These are phyloP conservation scores for Arthrinium phaeospermum DNA, from an alignment of 2,329 filamentous ascomycete genomes.

Conservation along the genomic window DNA sequence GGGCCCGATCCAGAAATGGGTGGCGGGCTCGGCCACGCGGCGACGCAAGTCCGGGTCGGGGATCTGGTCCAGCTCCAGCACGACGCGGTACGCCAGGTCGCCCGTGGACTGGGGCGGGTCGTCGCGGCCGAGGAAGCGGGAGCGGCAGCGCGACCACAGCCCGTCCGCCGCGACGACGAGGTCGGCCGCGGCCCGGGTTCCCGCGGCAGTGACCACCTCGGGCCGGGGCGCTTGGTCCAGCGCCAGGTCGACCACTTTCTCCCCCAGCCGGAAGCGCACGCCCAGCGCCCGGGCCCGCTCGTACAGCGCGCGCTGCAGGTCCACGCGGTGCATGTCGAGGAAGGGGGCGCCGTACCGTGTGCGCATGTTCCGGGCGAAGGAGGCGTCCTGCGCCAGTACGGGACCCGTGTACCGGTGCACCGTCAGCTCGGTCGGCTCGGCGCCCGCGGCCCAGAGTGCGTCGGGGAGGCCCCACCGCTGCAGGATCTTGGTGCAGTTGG, in stretches of 20 bases:
- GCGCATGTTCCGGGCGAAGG: constrained; percentile 59
- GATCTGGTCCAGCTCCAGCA: constrained; percentile 58
- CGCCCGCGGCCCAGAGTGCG: constrained; percentile 43
- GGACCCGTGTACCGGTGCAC: constrained; percentile 59
- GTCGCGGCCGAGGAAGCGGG: constrained; percentile 50
- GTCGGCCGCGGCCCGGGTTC: constrained; percentile 51
- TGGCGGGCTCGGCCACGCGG: constrained; percentile 57
- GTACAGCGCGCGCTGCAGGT: constrained; percentile 61
- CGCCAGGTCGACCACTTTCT: constrained; percentile 53
- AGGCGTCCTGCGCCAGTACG: constrained; percentile 54
- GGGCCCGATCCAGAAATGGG: constrained; percentile 69
- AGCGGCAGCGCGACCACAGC: constrained; percentile 64
- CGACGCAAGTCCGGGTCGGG: constrained; percentile 53
- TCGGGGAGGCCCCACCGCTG: constrained; percentile 56
- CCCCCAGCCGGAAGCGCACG: constrained; percentile 54
- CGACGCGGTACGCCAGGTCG: constrained; percentile 69
- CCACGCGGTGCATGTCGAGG: constrained; percentile 65
- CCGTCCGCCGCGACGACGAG: constrained; percentile 69
- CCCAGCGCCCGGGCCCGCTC: constrained; percentile 58
- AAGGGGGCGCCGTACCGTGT: constrained; percentile 63
- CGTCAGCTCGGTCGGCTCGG: constrained; percentile 52
- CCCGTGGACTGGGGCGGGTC: constrained; percentile 63
- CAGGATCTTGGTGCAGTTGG: constrained; percentile 56
- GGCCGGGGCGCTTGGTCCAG: constrained; percentile 45
- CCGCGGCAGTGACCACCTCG: constrained; percentile 46